Percentiles rank a stretch among this genome's conserved stretches.
Evolutionary conservation across 345 rosid species (phyloP).

Genomic region (Eucalyptus pumila): DNA sequence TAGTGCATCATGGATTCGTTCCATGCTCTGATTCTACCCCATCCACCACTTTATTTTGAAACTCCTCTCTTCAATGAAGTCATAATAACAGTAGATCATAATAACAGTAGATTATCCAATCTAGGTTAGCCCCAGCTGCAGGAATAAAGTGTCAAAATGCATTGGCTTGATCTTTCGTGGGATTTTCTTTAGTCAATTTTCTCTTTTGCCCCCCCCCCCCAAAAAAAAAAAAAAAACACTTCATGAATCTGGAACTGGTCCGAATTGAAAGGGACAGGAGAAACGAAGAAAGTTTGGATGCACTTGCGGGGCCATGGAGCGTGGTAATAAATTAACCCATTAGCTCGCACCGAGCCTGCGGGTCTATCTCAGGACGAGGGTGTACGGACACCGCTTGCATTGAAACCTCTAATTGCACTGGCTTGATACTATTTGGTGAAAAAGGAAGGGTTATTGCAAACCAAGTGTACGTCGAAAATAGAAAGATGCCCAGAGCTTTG

Average conservation of each 20-base stretch:
- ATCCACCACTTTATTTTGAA: background rate
- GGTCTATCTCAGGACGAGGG: background rate
- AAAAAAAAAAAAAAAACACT: too few species aligned
- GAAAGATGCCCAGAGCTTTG: background rate
- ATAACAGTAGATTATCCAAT: background rate
- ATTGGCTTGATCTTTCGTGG: background rate
- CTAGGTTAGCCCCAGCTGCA: background rate
- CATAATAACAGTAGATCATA: background rate
- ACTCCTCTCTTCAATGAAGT: background rate
- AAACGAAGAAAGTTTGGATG: background rate
- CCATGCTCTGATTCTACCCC: background rate
- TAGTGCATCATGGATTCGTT: background rate
- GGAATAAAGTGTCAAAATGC: background rate
- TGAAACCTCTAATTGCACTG: background rate
- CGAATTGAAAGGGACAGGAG: background rate
- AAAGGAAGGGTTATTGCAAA: background rate
- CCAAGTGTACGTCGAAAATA: background rate
- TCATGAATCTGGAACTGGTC: background rate
- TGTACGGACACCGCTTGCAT: background rate
- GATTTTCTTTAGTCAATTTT: background rate
- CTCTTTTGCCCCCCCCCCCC: background rate
- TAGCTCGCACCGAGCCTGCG: background rate
- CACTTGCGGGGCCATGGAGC: background rate
- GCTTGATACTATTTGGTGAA: background rate
- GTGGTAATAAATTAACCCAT: background rate